Conservation (phyloP, 208 protist species). For the Crithidia sp. region DNA sequence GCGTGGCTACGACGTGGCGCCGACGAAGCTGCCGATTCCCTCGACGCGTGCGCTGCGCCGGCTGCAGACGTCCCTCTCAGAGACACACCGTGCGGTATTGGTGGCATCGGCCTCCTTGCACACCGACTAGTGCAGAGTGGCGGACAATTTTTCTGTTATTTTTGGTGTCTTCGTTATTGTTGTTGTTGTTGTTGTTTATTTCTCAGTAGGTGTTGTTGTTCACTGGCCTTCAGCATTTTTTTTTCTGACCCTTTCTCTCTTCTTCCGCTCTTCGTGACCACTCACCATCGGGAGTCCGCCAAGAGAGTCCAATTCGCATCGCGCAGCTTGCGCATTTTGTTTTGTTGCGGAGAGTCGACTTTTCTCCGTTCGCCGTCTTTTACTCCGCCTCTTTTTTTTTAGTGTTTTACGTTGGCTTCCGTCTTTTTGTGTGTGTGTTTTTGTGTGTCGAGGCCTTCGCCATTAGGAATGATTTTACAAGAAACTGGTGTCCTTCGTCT, state of each 20-base stretch:
- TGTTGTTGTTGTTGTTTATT: neutral
- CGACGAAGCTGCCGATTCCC: conserved; percentile 11
- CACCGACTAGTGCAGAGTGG: neutral
- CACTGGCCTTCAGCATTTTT: conserved; percentile 7
- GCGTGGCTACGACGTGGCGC: conserved; percentile 1
- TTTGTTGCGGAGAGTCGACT: no score
- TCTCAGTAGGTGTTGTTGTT: conserved; percentile 4
- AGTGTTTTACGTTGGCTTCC: conserved; percentile 1
- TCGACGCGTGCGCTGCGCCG: conserved; percentile 36
- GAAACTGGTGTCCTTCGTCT: neutral
- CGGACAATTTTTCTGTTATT: neutral
- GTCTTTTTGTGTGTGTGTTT: conserved; percentile 2
- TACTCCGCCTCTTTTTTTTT: conserved; percentile 5
- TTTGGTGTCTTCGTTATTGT: neutral
- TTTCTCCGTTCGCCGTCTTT: no score
- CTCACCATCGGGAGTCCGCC: no score
- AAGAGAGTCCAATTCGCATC: no score
- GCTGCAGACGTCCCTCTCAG: conserved; percentile 26
- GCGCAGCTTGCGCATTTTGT: no score
- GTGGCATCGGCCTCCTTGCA: conserved; percentile 19
- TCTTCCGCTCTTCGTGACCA: no score
- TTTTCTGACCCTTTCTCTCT: conserved; percentile 12
- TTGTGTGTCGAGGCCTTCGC: neutral
- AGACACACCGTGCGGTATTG: conserved; percentile 15
- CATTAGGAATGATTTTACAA: neutral